Evolutionary conservation across 1,284 basidiomycete genomes (phyloP), one percentile per base, ranked within the genome.

Genomic region (Thelephora terrestris): DNA sequence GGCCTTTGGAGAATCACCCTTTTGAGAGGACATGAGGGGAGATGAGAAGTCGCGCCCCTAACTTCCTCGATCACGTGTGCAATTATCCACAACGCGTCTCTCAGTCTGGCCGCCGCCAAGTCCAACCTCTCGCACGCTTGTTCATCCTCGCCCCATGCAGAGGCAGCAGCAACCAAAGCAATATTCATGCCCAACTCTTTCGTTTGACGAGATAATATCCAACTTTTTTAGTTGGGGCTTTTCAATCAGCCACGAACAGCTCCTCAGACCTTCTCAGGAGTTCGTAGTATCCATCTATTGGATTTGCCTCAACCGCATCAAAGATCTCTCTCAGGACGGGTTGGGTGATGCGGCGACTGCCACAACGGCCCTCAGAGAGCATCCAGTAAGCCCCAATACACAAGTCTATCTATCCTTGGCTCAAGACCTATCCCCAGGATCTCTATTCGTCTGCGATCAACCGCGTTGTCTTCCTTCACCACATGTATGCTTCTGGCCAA

Each of bases 241-340:
- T 27, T 69, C 73, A 7, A 72, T 86, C 34, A 76, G 74, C 50
- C 71, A 72, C 43, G 82, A 88, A 49, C 85, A 91, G 55, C 75
- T 93, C 38, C 60, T 71, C 23, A 74, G 75, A 36, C 89, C 89
- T 0, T 79, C 78, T 0, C 59, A 81, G 0, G 80, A 85, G 35
- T 84, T 85, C 51, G 83, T 89, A 17, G 74, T 82, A 42, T 69
- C 66, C 45, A 73, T 88, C 21, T 89, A 83, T 63, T 71, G 69
- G 47, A 74, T 78, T 2, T 81, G 88, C 55, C 71, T 92, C 27
- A 74, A 83, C 39, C 77, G 82, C 55, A 75, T 90, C 47, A 85
- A 83, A 35, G 75, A 75, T 35, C 70, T 90, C 46, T 71, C 72
- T 7, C 68, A 74, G 20, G 79, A 85, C 5, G 61, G 67, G 37